These are phyloP conservation scores for Candida nitratophila DNA, from an alignment of 805 yeast species.

Conservation along the genomic window DNA sequence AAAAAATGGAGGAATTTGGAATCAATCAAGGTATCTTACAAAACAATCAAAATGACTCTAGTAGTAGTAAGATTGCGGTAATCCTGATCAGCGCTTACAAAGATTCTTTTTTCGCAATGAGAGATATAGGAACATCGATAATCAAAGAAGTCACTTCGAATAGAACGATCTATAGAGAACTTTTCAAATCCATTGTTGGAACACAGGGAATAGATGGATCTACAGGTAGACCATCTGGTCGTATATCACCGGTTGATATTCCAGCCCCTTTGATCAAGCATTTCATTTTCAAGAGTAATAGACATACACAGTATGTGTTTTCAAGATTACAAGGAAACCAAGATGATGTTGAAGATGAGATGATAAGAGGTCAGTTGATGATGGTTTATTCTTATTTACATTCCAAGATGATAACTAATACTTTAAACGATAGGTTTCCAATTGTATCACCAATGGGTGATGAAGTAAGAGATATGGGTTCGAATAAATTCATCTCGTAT, in stretches of 20 bases:
- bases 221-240: slow-evolving; percentile 23
- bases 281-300: slow-evolving; percentile 71
- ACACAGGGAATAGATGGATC: slow-evolving; percentile 22
- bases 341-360: slow-evolving; percentile 11
- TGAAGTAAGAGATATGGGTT: slow-evolving; percentile 4
- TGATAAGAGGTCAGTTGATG: slow-evolving; percentile 19
- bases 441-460: background rate
- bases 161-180: slow-evolving; percentile 24
- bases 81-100: slow-evolving; percentile 61
- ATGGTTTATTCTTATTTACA: slow-evolving; percentile 20
- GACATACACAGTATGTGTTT: slow-evolving; percentile 53
- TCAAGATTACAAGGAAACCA: slow-evolving; percentile 15
- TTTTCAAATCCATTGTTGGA: slow-evolving; percentile 21
- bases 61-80: slow-evolving; percentile 30
- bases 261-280: slow-evolving; percentile 61
- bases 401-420: slow-evolving; percentile 12
- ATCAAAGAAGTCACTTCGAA: slow-evolving; percentile 33
- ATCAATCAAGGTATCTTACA: slow-evolving; percentile 14
- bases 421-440: slow-evolving; percentile 1
- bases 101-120: slow-evolving; percentile 72
- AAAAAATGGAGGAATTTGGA: slow-evolving; percentile 22
- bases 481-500: slow-evolving; percentile 17
- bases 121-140: slow-evolving; percentile 49
- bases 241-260: slow-evolving; percentile 41
- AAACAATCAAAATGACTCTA: slow-evolving; percentile 10